A percentile compares a stretch with the other conserved stretches of the same genome.
These are phyloP conservation scores for Backusella macrospora DNA, from an alignment of 192 early-diverging fungal species.

Conservation along the genomic window DNA sequence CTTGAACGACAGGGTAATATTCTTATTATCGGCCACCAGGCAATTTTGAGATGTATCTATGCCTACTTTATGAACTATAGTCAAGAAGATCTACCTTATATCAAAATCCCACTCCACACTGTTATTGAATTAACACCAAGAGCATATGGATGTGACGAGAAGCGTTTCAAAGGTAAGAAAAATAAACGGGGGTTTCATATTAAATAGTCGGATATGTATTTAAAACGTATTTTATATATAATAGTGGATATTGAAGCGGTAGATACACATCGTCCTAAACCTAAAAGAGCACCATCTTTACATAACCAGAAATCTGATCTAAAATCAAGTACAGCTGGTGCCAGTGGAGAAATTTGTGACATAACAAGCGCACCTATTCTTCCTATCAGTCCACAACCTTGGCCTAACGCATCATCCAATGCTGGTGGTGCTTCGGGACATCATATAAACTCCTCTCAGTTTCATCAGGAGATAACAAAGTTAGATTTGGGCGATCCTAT, in stretches of 20 bases:
- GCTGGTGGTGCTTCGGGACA: neutral
- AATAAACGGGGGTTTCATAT: neutral
- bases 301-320: slow-evolving; percentile 6
- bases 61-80: slow-evolving; percentile 95
- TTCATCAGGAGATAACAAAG: neutral
- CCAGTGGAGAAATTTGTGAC: slow-evolving; percentile 40
- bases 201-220: neutral
- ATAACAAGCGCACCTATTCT: slow-evolving; percentile 26
- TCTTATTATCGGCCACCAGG: slow-evolving; percentile 97
- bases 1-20: slow-evolving; percentile 96
- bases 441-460: neutral
- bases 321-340: slow-evolving; percentile 23
- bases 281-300: slow-evolving; percentile 22
- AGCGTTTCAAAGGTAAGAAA: slow-evolving; percentile 78
- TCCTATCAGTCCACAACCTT: slow-evolving; percentile 25
- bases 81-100: slow-evolving; percentile 96
- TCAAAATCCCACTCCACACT: slow-evolving; percentile 98
- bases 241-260: slow-evolving; percentile 95
- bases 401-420: neutral
- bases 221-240: neutral
- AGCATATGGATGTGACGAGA: slow-evolving; percentile 95
- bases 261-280: slow-evolving; percentile 91
- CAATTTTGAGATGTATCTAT: slow-evolving; percentile 96
- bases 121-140: slow-evolving; percentile 96
- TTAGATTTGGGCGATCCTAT: neutral